phyloP scores from a whole-genome alignment of 2,329 filamentous ascomycete species.

The Fusarium hostae region DNA sequence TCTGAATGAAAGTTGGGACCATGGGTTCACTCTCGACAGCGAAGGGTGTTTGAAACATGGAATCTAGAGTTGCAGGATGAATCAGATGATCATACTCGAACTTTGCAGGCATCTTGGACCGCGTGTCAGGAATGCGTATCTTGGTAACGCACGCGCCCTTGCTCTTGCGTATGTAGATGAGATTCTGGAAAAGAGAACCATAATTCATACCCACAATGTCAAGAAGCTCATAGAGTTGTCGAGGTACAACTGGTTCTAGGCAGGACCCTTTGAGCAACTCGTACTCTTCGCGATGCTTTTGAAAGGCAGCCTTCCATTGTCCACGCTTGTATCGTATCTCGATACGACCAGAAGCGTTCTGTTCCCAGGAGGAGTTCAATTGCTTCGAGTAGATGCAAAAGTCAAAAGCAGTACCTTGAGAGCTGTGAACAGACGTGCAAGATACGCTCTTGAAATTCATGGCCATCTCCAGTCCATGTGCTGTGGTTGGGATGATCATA shows the following conservation, averaged over 20 bases:
- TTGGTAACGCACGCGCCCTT: constrained; percentile 50
- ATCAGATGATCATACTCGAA: constrained; percentile 66
- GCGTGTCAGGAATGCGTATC: constrained; percentile 61
- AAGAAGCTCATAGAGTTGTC: constrained; percentile 62
- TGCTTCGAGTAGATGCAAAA: constrained; percentile 62
- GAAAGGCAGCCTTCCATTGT: constrained; percentile 33
- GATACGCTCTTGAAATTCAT: constrained; percentile 55
- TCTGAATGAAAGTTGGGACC: constrained; percentile 60
- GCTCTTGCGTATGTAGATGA: constrained; percentile 51
- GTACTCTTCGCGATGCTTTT: constrained; percentile 38
- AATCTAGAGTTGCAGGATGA: constrained; percentile 68
- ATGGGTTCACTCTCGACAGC: constrained; percentile 58
- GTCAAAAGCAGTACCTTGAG: constrained; percentile 37
- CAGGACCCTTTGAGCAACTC: constrained; percentile 44
- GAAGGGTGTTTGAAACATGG: constrained; percentile 65
- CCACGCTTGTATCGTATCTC: constrained; percentile 43
- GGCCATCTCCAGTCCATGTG: constrained; percentile 61
- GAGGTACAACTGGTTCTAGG: constrained; percentile 51
- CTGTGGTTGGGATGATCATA: constrained; percentile 60
- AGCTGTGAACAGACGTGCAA: neutral
- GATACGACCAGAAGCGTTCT: constrained; percentile 54
- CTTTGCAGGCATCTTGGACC: constrained; percentile 61
- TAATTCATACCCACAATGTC: constrained; percentile 64
- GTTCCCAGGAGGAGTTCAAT: constrained; percentile 54
- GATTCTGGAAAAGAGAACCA: constrained; percentile 61